These are phyloP conservation scores for Viola odorata DNA, from an alignment of 345 rosid species.

Conservation along the genomic window DNA sequence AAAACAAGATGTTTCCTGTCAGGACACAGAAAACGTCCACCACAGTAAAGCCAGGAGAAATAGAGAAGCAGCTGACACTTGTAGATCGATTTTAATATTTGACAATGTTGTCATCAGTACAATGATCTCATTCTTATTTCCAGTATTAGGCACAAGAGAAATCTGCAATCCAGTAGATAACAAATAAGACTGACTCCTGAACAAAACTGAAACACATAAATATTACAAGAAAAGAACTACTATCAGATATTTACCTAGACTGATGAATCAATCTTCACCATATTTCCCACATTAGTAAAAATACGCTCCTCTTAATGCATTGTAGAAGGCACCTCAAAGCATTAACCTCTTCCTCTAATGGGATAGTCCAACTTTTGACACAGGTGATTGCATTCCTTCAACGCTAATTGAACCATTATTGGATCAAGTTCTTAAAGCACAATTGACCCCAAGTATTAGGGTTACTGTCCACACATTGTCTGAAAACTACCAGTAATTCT, in stretches of 20 bases:
- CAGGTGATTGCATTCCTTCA: not conserved
- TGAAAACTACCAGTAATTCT: too few relatives aligned
- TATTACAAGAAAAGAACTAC: not conserved
- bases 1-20: too few relatives aligned
- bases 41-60: not conserved
- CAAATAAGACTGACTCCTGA: constrained; percentile 4
- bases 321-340: not conserved
- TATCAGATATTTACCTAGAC: constrained; percentile 17
- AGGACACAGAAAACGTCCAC: not conserved
- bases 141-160: constrained; percentile 10
- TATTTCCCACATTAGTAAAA: not conserved
- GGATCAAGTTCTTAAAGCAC: constrained; percentile 3
- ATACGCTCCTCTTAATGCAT: too few relatives aligned
- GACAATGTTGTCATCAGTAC: constrained; percentile 7
- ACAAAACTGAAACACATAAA: not conserved
- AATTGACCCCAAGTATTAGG: not conserved
- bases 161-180: constrained; percentile 25
- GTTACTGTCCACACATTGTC: not conserved
- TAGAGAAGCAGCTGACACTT: constrained; percentile 6
- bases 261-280: constrained; percentile 18
- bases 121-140: constrained; percentile 14
- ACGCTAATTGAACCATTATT: not conserved
- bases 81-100: not conserved
- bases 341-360: not conserved
- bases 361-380: not conserved